Evolutionary conservation across 2,329 filamentous ascomycete genomes (phyloP), one percentile per base, ranked within the genome.

Genomic region (Fusarium albidum): DNA sequence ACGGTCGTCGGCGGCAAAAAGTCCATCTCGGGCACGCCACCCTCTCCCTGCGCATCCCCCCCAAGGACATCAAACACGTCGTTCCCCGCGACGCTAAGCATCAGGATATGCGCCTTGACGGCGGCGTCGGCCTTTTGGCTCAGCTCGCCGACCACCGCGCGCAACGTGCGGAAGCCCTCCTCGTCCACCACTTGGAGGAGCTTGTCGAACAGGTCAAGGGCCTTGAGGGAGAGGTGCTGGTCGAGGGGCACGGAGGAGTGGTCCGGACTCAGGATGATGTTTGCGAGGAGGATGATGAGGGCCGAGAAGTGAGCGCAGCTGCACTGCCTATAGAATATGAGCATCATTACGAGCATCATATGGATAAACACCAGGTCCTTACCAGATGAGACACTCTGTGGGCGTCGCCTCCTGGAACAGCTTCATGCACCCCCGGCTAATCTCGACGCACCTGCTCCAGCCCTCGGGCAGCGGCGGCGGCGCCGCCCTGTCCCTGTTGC

Each of bases 311-410:
- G 67, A 1, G 70, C 55, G 21, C 69, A 73, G 17, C 59, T 60
- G 15, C 68, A 69, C 55, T 68, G 66, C 67, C 67, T 67, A 11
- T 1, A 2, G 2, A 10, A 0, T 6, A 49, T 66, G 32, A 61
- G 42, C 6, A 9, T 4, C 3, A 3, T 2, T 3, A n/a, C n/a
- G n/a, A n/a, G 3, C 4, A 9, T n/a, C 10, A 15, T 4, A 3
- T 28, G 2, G 6, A 26, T 3, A 3, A 0, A 4, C 1, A 13
- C 6, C 2, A 3, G 1, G 1, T 9, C 15, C 60, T 54, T 52
- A 73, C 72, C 72, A 73, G 9, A 74, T 55, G 5, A 71, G 53
- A 39, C 66, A 69, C 29, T 75, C 71, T 5, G 66, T 69, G 3
- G 66, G 66, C 1, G 65, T 67, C 6, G 65, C 61, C 12, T 65